A percentile compares a stretch with the other conserved stretches of the same genome.
Evolutionary conservation across 176 grass and related monocot species (phyloP).

Genomic region (Puya raimondii): DNA sequence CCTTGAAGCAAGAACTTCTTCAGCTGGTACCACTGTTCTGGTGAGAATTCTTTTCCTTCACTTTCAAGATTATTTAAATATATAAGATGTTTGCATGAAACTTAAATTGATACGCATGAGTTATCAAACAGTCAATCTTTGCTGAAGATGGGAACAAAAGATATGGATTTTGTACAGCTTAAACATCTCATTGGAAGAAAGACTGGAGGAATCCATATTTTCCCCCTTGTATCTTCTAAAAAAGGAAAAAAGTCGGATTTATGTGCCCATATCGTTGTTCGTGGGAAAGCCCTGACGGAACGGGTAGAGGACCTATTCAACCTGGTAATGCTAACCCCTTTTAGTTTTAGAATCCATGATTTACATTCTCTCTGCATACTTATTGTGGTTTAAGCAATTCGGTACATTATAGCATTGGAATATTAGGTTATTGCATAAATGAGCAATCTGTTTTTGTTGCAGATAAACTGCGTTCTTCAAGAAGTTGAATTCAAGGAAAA

Average conservation of each 20-base stretch:
- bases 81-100: not conserved
- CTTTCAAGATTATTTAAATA: not conserved
- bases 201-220: slow-evolving; percentile 93
- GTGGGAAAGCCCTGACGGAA: slow-evolving; percentile 76
- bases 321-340: slow-evolving; percentile 43
- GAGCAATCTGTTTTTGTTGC: slow-evolving; percentile 20
- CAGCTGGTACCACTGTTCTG: slow-evolving; percentile 96
- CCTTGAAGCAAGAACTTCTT: too few species aligned
- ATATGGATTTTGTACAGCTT: slow-evolving; percentile 98
- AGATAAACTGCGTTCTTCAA: slow-evolving; percentile 92
- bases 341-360: slow-evolving; percentile 1
- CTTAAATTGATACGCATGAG: slow-evolving; percentile 4
- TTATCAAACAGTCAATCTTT: slow-evolving; percentile 60
- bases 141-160: slow-evolving; percentile 98
- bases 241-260: slow-evolving; percentile 61
- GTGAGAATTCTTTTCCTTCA: slow-evolving; percentile 33
- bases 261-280: slow-evolving; percentile 67
- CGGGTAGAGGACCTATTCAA: slow-evolving; percentile 86
- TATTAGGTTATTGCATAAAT: too few species aligned
- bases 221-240: slow-evolving; percentile 80
- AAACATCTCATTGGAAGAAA: slow-evolving; percentile 98
- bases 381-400: too few species aligned
- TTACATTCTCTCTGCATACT: not conserved
- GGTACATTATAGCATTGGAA: too few species aligned
- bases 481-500: slow-evolving; percentile 94